These are phyloP conservation scores for Kwoniella pini DNA, from an alignment of 768 basidiomycete genomes.

Conservation along the genomic window DNA sequence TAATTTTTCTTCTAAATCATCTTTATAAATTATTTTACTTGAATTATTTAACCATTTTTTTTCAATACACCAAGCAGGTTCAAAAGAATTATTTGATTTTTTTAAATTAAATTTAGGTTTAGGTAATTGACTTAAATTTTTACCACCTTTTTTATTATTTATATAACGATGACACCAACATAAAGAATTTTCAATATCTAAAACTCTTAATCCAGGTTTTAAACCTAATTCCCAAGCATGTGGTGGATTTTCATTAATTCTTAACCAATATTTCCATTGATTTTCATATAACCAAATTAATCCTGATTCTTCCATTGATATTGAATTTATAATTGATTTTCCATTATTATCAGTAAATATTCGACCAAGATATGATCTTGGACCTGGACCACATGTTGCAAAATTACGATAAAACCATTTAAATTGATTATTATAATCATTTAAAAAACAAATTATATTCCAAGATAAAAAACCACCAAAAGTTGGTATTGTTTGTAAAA, in stretches of 20 bases:
- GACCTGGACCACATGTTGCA: constrained; percentile 36
- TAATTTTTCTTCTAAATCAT: constrained; percentile 18
- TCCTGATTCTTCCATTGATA: constrained; percentile 34
- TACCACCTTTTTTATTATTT: constrained; percentile 83
- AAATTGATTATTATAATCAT: constrained; percentile 18
- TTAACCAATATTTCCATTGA: constrained; percentile 37
- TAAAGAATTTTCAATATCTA: constrained; percentile 37
- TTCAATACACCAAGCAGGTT: constrained; percentile 35
- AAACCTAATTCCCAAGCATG: constrained; percentile 27
- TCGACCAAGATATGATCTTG: constrained; percentile 17
- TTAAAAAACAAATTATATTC: constrained; percentile 26
- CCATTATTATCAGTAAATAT: constrained; percentile 34
- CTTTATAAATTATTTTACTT: constrained; percentile 6
- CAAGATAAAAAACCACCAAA: constrained; percentile 35
- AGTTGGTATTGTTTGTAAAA: constrained; percentile 30
- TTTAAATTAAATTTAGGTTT: constrained; percentile 1
- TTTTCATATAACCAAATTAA: constrained; percentile 39
- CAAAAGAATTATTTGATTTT: constrained; percentile 1
- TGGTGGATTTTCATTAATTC: constrained; percentile 30
- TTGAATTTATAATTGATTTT: constrained; percentile 21
- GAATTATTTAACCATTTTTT: constrained; percentile 1
- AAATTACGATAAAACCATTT: constrained; percentile 27
- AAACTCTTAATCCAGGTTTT: constrained; percentile 33
- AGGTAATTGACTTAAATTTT: constrained; percentile 66
- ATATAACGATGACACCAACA: constrained; percentile 55